Base-by-base conservation (phyloP, 306 rosid species). In the Boehmeria nivea region DNA sequence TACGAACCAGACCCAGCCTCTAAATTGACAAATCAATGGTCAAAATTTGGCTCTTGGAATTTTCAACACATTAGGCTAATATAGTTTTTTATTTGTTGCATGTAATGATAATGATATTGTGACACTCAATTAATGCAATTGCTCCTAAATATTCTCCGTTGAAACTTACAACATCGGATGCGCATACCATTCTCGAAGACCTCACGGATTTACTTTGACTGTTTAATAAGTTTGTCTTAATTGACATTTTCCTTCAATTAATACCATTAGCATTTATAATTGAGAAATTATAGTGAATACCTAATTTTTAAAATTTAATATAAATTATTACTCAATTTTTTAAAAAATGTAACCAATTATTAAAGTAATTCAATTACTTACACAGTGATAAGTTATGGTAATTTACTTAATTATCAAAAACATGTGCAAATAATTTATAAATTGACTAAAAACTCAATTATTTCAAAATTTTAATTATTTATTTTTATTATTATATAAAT, bases 1-100 rank as follows among this genome's bases (percentile, higher is more conserved):
- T 66, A 64, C 54, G 73, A 11, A 71, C 55, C 38, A 31, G 47
- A 44, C 60, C 54, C 63, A 43, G 51, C 71, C 73, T 48, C 77
- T 62, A 46, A 43, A 12, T 47, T 70, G 61, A 60, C 72, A 62
- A 72, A 47, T 70, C 83, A 72, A 79, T 61, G 74, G 89, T 77
- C 77, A 77, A 77, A 53, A 72, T 48, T 72, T 15, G 43, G 63
- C 69, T 57, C 73, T 51, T 59, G 27, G 72, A 65, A 79, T 50
- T n/a, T 72, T 79, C 82, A 61, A 61, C 61, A 8, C 55, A 8
- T 15, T 59, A n/a, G 52, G 20, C 21, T 31, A 8, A 42, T 20
- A 28, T 4, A 18, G 16, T 17, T 34, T 53, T 16, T 53, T 33
- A 27, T 59, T 31, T 19, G 54, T 47, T 23, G 46, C 9, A 31